A percentile compares a stretch with the other conserved stretches of the same genome.
These are phyloP conservation scores for Ustilago trichophora DNA, from an alignment of 1,284 basidiomycete species.

Conservation along the genomic window DNA sequence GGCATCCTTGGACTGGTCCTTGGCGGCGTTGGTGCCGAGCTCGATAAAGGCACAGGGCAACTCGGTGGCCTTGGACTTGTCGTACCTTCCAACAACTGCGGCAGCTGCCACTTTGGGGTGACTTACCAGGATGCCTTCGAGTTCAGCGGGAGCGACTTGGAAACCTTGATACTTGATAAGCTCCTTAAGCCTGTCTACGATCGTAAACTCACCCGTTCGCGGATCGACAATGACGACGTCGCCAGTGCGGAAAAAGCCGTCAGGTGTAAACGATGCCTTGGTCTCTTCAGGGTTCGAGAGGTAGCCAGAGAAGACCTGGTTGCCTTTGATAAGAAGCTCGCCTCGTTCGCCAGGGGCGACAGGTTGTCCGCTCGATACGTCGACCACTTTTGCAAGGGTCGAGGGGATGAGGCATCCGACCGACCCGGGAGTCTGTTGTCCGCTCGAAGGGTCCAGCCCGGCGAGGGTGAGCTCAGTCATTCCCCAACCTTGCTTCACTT, in stretches of 20 bases:
- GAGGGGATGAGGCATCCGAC: constrained; percentile 37
- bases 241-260: constrained; percentile 61
- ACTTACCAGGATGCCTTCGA: constrained; percentile 50
- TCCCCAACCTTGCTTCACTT: constrained; percentile 44
- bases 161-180: constrained; percentile 64
- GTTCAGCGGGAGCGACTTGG: constrained; percentile 61
- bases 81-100: constrained; percentile 55
- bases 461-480: constrained; percentile 53
- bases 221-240: constrained; percentile 51
- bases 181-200: constrained; percentile 62
- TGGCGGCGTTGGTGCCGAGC: constrained; percentile 8
- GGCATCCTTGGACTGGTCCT: neutral
- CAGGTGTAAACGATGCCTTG: constrained; percentile 74
- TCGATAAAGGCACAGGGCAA: constrained; percentile 39
- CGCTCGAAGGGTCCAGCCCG: constrained; percentile 25
- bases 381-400: constrained; percentile 33
- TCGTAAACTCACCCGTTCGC: constrained; percentile 40
- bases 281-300: constrained; percentile 55
- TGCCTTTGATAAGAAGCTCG: constrained; percentile 42
- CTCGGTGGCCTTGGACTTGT: constrained; percentile 45
- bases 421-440: constrained; percentile 22
- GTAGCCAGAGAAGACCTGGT: constrained; percentile 46
- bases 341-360: constrained; percentile 35
- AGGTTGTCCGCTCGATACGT: constrained; percentile 23
- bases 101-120: constrained; percentile 50